A percentile compares a stretch with the other conserved stretches of the same genome.
Conservation (phyloP, 148 eudicot genomes). For the Rhododendron simsii region DNA sequence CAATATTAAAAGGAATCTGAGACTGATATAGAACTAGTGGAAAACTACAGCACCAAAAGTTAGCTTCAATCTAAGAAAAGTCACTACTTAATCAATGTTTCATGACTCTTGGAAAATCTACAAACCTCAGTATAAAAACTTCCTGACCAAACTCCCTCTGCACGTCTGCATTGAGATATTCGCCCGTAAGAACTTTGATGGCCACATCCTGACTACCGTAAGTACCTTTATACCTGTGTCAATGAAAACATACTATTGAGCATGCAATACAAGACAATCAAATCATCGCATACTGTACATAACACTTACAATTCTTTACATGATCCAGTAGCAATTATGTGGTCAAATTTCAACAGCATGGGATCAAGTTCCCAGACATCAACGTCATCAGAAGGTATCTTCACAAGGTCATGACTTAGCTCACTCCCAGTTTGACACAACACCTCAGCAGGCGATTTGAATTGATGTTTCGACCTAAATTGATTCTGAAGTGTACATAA, state of each 20-base stretch:
- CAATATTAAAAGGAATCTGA: not conserved
- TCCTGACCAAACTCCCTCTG: constrained; percentile 71
- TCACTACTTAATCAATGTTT: not conserved
- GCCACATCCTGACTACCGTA: constrained; percentile 73
- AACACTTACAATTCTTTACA: constrained; percentile 67
- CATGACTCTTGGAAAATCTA: not conserved
- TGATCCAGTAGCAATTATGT: constrained; percentile 59
- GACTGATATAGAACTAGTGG: not conserved
- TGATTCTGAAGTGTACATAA: constrained; percentile 36
- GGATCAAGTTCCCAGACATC: constrained; percentile 67
- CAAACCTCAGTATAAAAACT: constrained; percentile 78
- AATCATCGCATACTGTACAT: not conserved
- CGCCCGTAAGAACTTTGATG: constrained; percentile 60
- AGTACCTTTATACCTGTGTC: constrained; percentile 65
- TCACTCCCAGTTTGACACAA: constrained; percentile 13
- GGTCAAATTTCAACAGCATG: constrained; percentile 41
- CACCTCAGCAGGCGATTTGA: constrained; percentile 14
- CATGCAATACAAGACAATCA: constrained; percentile 1
- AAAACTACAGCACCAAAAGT: not conserved
- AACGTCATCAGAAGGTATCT: constrained; percentile 34
- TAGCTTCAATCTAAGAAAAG: not conserved
- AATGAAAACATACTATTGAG: not conserved
- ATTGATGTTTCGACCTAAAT: constrained; percentile 23
- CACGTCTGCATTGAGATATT: constrained; percentile 40
- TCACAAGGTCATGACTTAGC: constrained; percentile 14